Percentiles rank a stretch among this genome's conserved stretches.
phyloP scores from a whole-genome alignment of 352 stramenopile genomes.

The Phytophthora macrochlamydospora region DNA sequence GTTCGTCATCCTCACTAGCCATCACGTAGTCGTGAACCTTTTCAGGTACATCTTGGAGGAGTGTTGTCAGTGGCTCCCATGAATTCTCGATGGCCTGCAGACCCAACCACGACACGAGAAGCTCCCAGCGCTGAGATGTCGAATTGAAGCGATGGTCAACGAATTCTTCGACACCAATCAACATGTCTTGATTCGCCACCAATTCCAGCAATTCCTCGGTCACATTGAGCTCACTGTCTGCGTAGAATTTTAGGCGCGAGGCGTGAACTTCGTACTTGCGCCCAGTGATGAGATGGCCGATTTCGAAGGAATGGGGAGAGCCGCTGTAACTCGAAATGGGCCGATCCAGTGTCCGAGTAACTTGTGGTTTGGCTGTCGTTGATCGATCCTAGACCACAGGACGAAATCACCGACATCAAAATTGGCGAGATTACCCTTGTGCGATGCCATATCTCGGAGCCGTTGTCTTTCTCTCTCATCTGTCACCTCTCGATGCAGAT shows the following conservation, averaged over 20 bases:
- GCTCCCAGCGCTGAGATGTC: neutral
- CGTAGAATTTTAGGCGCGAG: neutral
- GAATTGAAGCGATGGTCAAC: slow-evolving; percentile 6
- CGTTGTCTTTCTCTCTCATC: slow-evolving; percentile 5
- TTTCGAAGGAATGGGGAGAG: slow-evolving; percentile 11
- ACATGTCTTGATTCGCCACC: slow-evolving; percentile 1
- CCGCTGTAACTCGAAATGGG: slow-evolving; percentile 13
- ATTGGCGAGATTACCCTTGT: slow-evolving; percentile 11
- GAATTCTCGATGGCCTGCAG: slow-evolving; percentile 1
- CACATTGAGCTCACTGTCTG: slow-evolving; percentile 3
- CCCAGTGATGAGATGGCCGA: slow-evolving; percentile 13
- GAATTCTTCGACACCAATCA: slow-evolving; percentile 5
- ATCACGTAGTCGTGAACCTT: slow-evolving; percentile 2
- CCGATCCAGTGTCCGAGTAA: slow-evolving; percentile 22
- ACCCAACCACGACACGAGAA: slow-evolving; percentile 3
- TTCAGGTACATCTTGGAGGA: slow-evolving; percentile 7
- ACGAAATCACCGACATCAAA: slow-evolving; percentile 27
- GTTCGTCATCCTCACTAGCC: neutral
- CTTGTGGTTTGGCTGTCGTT: slow-evolving; percentile 20
- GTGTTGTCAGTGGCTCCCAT: neutral
- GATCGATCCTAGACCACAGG: slow-evolving; percentile 25
- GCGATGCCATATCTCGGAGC: neutral
- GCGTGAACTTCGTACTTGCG: slow-evolving; percentile 10
- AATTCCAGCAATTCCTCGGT: slow-evolving; percentile 7
- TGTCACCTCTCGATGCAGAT: slow-evolving; percentile 10